Conservation (phyloP, 345 rosid genomes). For the Lenwebbia sp. region DNA sequence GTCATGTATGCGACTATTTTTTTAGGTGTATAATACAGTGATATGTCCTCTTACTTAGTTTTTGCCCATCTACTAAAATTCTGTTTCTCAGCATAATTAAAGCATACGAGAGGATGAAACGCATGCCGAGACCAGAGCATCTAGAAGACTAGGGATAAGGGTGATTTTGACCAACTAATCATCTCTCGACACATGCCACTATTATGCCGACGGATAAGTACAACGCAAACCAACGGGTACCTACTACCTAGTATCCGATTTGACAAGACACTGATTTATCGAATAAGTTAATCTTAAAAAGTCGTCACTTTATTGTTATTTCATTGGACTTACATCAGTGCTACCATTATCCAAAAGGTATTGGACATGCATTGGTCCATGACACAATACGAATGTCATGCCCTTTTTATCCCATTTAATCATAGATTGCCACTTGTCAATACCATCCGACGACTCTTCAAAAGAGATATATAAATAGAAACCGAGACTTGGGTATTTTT, state of each 20-base stretch:
- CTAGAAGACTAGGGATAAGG: no score
- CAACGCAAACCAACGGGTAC: not conserved
- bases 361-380: not conserved
- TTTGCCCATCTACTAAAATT: not conserved
- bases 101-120: not conserved
- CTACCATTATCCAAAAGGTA: not conserved
- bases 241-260: not conserved
- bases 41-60: not conserved
- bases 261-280: not conserved
- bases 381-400: not conserved
- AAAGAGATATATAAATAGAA: not conserved
- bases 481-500: not conserved
- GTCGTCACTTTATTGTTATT: not conserved
- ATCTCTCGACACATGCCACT: not conserved
- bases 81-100: not conserved
- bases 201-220: not conserved
- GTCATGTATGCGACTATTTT: not conserved
- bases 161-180: not conserved
- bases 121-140: not conserved
- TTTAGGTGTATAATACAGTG: not conserved
- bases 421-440: not conserved
- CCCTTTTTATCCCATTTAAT: not conserved
- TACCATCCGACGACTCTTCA: not conserved
- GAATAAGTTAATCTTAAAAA: not conserved
- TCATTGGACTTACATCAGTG: not conserved